Percentiles rank a stretch among this genome's conserved stretches.
phyloP scores from a whole-genome alignment of 148 eudicot species.

The Oxyria digyna region DNA sequence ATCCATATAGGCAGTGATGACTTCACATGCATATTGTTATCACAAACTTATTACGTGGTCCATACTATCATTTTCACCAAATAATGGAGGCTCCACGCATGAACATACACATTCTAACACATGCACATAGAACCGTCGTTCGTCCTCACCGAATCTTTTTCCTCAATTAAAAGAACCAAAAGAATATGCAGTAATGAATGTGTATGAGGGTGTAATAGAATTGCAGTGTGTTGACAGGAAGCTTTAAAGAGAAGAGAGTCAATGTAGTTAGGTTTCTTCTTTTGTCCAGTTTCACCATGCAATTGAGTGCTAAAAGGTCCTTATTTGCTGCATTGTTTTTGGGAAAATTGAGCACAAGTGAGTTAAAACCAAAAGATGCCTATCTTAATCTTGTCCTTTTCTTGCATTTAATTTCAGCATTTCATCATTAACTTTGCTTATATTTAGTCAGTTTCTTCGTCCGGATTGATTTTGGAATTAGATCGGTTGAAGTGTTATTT shows the following conservation, averaged over 20 bases:
- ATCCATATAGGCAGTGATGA: background rate
- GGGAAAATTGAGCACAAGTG: conserved; percentile 13
- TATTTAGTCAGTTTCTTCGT: background rate
- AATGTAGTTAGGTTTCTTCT: conserved; percentile 14
- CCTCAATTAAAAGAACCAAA: too few species aligned
- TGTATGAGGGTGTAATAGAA: background rate
- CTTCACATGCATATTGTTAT: conserved; percentile 2
- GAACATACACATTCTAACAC: too few species aligned
- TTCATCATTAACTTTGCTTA: background rate
- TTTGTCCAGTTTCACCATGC: conserved; percentile 19
- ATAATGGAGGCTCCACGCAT: too few species aligned
- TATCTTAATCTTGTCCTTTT: conserved; percentile 8
- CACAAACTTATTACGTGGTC: background rate
- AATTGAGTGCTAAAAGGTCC: conserved; percentile 20
- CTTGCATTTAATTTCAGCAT: background rate
- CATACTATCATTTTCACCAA: background rate
- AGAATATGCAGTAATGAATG: conserved; percentile 6
- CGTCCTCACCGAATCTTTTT: too few species aligned
- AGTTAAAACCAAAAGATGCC: background rate
- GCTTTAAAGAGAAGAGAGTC: conserved; percentile 9
- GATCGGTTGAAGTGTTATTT: too few species aligned
- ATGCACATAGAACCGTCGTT: too few species aligned
- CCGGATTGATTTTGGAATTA: background rate
- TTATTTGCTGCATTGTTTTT: conserved; percentile 5
- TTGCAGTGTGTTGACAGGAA: background rate